Base-by-base conservation (phyloP, 78 protist species). In the Dictyostelium firmibasis region DNA sequence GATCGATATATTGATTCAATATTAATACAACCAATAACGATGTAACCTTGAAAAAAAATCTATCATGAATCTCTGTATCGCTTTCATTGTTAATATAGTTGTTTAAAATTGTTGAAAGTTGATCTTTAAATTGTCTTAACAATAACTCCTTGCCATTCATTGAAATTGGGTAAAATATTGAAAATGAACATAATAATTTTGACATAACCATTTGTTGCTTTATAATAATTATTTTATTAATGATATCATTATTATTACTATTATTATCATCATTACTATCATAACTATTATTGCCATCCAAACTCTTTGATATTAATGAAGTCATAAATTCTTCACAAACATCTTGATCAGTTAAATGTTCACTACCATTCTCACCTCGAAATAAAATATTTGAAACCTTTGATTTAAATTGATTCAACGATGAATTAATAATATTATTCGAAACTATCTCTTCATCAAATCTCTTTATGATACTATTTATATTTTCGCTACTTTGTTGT, bases 101-200 rank as follows among this genome's bases (percentile, higher is more conserved):
- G 16, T 57, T 57, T 11, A 81, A 29, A 10, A 33, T 11, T 0
- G 1, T 4, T 29, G 4, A 27, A 9, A 89, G 27, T n/a, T 89
- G 47, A 16, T 60, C 41, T 50, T 81, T 89, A 16, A 89, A 69
- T 25, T 69, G 16, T 20, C 57, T 78, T 5, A 57, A 23, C 25
- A 89, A 81, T 27, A 89, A 67, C 35, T 78, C 81, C 20, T 29
- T 9, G 14, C 47, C 81, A 81, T 89, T 78, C 47, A 89, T 70
- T 9, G 27, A 27, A 13, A 81, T 10, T 13, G 76, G 87, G 47
- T 43, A 47, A n/a, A 20, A 29, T 38, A 33, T 81, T 18, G 83
- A 81, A 20, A 81, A 81, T 5, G 50, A 67, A 33, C 86, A 89
- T 64, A 89, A 33, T 7, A 89, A 47, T 41, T 20, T 57, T 60